Conservation (phyloP, 2,329 filamentous ascomycete species). For the Cadophora luteo-olivacea region DNA sequence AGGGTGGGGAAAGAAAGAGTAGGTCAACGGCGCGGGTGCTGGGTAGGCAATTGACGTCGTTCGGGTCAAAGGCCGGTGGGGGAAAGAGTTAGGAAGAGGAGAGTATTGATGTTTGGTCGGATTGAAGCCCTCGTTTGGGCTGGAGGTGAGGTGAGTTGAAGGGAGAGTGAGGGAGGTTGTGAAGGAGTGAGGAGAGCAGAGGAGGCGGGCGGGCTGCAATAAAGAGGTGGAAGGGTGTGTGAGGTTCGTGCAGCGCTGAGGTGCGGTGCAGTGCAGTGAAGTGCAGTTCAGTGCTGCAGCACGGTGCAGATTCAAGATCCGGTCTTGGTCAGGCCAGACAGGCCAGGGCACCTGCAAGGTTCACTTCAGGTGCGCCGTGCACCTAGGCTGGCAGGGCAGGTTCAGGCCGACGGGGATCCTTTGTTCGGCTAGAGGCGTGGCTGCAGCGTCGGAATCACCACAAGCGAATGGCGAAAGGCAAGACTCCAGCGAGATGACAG, state of each 20-base stretch:
- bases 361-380: not conserved
- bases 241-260: not conserved
- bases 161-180: conserved; percentile 4
- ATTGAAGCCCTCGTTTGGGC: not conserved
- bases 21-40: not conserved
- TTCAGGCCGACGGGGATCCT: not conserved
- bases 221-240: not conserved
- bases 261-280: no score
- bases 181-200: not conserved
- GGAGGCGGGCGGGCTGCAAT: not conserved
- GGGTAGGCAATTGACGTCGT: conserved; percentile 12
- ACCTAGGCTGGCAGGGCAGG: not conserved
- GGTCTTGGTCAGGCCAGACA: not conserved
- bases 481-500: not conserved
- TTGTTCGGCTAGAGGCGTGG: not conserved
- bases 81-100: not conserved
- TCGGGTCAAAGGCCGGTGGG: not conserved
- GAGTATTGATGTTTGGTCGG: conserved; percentile 1
- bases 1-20: conserved; percentile 7
- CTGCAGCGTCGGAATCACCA: not conserved
- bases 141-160: not conserved
- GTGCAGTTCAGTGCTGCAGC: not conserved
- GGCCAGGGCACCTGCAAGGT: not conserved
- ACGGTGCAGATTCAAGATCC: not conserved
- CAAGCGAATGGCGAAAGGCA: not conserved